These are phyloP conservation scores for Sarocladium kiliense DNA, from an alignment of 2,329 filamentous ascomycete genomes.

Conservation along the genomic window DNA sequence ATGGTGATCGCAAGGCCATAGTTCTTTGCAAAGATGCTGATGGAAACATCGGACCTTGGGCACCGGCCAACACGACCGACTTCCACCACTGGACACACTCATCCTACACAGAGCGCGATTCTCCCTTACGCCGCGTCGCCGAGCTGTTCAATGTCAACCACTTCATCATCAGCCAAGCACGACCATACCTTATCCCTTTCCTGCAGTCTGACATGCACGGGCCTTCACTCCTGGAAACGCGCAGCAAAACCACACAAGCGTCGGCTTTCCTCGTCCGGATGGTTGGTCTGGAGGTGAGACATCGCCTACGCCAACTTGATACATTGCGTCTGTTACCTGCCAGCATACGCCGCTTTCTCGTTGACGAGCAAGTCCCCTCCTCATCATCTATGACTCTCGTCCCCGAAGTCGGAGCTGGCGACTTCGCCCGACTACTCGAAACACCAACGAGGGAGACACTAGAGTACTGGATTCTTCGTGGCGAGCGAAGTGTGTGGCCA, in stretches of 20 bases:
- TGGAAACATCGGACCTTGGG: constrained; percentile 71
- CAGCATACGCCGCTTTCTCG: constrained; percentile 67
- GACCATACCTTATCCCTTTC: constrained; percentile 85
- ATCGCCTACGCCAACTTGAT: constrained; percentile 77
- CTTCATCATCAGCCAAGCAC: constrained; percentile 88
- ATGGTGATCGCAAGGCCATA: constrained; percentile 56
- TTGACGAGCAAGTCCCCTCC: constrained; percentile 77
- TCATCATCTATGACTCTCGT: constrained; percentile 70
- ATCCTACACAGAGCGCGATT: constrained; percentile 60
- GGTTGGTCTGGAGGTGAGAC: constrained; percentile 70
- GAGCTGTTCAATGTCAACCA: constrained; percentile 92
- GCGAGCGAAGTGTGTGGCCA: constrained; percentile 88
- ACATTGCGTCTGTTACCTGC: constrained; percentile 67
- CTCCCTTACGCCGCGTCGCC: constrained; percentile 63
- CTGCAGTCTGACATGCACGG: constrained; percentile 76
- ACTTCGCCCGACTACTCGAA: constrained; percentile 77
- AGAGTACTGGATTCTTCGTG: constrained; percentile 78
- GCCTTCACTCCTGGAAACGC: constrained; percentile 56
- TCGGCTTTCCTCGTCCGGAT: constrained; percentile 60
- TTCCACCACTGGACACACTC: constrained; percentile 66
- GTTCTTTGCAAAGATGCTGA: constrained; percentile 75
- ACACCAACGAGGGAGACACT: constrained; percentile 71
- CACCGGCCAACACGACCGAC: constrained; percentile 53
- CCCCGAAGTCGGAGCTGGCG: constrained; percentile 66
- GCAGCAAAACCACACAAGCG: constrained; percentile 51